phyloP scores from a whole-genome alignment of 352 stramenopile genomes.

The Nothophytophthora sp. region DNA sequence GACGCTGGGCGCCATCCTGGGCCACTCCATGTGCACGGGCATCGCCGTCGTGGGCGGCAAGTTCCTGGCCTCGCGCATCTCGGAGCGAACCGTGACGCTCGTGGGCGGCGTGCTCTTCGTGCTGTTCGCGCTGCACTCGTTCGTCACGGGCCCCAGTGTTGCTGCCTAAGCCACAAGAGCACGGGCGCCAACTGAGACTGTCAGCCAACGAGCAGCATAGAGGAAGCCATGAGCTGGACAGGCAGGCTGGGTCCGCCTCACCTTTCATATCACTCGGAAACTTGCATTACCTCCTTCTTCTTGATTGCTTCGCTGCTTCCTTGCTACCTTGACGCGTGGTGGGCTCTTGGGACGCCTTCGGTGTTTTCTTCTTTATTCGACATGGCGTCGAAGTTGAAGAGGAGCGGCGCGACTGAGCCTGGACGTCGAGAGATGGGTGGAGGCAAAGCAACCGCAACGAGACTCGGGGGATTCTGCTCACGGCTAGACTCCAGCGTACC shows the following conservation, averaged over 20 bases:
- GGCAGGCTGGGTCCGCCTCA: too few species aligned
- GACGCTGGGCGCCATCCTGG: slow-evolving; percentile 95
- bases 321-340: too few species aligned
- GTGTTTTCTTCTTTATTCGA: slow-evolving; percentile 24
- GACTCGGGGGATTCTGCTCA: slow-evolving; percentile 1
- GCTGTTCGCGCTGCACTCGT: slow-evolving; percentile 96
- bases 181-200: too few species aligned
- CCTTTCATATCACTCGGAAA: slow-evolving; percentile 3
- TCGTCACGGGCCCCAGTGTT: slow-evolving; percentile 85
- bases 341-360: slow-evolving; percentile 4
- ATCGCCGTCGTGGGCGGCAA: slow-evolving; percentile 97
- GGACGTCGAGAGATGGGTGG: slow-evolving; percentile 7
- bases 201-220: slow-evolving; percentile 25
- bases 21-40: slow-evolving; percentile 98
- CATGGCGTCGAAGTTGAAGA: slow-evolving; percentile 58
- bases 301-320: too few species aligned
- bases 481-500: slow-evolving; percentile 4
- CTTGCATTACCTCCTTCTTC: too few species aligned
- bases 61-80: slow-evolving; percentile 98
- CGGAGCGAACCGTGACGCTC: slow-evolving; percentile 96
- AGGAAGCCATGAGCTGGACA: slow-evolving; percentile 20
- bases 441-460: background rate
- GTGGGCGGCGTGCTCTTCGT: slow-evolving; percentile 97
- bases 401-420: slow-evolving; percentile 13
- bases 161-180: too few species aligned